phyloP scores from a whole-genome alignment of 306 rosid genomes.

The Casuarina cunninghamiana region DNA sequence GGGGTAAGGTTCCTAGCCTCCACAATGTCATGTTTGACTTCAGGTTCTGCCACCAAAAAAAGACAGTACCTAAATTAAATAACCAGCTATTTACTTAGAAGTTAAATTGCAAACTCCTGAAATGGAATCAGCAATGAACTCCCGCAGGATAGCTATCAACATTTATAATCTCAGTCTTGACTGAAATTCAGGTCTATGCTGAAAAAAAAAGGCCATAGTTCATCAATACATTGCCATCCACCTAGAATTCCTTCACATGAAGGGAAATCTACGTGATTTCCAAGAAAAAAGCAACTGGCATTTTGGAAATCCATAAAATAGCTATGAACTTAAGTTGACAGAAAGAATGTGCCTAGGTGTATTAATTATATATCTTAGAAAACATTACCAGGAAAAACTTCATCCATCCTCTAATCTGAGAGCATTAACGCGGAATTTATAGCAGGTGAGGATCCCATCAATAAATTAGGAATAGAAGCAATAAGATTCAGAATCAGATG shows the following conservation, averaged over 20 bases:
- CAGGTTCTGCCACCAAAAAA: slow-evolving; percentile 65
- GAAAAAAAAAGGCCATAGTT: slow-evolving; percentile 1
- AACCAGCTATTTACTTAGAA: not conserved
- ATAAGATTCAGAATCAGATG: too few species aligned
- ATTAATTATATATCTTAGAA: not conserved
- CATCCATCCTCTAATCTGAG: not conserved
- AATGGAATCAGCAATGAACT: not conserved
- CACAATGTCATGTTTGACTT: slow-evolving; percentile 85
- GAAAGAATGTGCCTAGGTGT: not conserved
- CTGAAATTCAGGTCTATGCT: not conserved
- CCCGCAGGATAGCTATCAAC: not conserved
- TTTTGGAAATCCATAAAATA: not conserved
- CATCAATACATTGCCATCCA: not conserved
- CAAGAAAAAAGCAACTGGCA: not conserved
- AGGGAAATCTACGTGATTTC: not conserved
- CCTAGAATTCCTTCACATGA: not conserved
- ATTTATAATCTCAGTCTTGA: not conserved
- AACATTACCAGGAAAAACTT: not conserved
- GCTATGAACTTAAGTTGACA: not conserved
- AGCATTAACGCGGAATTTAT: not conserved
- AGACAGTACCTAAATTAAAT: not conserved
- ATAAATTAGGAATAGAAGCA: not conserved
- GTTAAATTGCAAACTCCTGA: not conserved
- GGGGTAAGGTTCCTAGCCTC: slow-evolving; percentile 98
- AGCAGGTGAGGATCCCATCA: not conserved